Percentiles rank a stretch among this genome's conserved stretches.
Conservation (phyloP, 352 stramenopile species). For the Phytophthora quininea region DNA sequence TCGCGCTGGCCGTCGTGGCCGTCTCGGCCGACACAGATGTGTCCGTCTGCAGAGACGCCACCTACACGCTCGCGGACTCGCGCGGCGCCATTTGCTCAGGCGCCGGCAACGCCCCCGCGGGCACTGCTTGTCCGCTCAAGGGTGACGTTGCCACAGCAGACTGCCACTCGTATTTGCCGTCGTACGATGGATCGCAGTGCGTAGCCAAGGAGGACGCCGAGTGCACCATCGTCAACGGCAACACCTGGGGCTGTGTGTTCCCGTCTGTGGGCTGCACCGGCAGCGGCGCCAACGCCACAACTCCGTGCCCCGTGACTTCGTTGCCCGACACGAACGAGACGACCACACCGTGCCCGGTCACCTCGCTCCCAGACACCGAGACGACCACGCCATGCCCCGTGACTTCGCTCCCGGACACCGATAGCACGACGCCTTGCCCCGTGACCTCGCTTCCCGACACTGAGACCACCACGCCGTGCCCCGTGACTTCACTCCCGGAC, state of each 20-base stretch:
- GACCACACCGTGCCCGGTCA: slow-evolving; percentile 21
- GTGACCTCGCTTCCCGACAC: slow-evolving; percentile 10
- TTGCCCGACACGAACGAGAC: slow-evolving; percentile 17
- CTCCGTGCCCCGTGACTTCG: slow-evolving; percentile 18
- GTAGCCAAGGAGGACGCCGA: slow-evolving; percentile 40
- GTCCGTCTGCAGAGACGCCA: slow-evolving; percentile 50
- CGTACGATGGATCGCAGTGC: slow-evolving; percentile 46
- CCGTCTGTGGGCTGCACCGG: slow-evolving; percentile 30
- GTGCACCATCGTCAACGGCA: slow-evolving; percentile 45
- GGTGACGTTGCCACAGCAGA: slow-evolving; percentile 44
- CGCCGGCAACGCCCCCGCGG: slow-evolving; percentile 37
- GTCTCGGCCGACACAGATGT: slow-evolving; percentile 35
- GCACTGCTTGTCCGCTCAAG: slow-evolving; percentile 54
- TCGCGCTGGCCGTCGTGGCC: slow-evolving; percentile 21
- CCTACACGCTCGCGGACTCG: slow-evolving; percentile 41
- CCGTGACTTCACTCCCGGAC: slow-evolving; percentile 7
- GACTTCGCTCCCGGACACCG: slow-evolving; percentile 12
- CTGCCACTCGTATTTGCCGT: slow-evolving; percentile 55
- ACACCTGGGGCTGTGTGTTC: slow-evolving; percentile 49
- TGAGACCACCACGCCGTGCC: slow-evolving; percentile 13
- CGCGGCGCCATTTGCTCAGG: slow-evolving; percentile 59
- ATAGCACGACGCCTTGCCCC: slow-evolving; percentile 15
- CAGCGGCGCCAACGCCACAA: slow-evolving; percentile 10
- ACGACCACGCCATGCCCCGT: slow-evolving; percentile 15
- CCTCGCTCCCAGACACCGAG: slow-evolving; percentile 12